Conservation (phyloP, 805 yeast species). For the Trichomonascus vanleenenianus region DNA sequence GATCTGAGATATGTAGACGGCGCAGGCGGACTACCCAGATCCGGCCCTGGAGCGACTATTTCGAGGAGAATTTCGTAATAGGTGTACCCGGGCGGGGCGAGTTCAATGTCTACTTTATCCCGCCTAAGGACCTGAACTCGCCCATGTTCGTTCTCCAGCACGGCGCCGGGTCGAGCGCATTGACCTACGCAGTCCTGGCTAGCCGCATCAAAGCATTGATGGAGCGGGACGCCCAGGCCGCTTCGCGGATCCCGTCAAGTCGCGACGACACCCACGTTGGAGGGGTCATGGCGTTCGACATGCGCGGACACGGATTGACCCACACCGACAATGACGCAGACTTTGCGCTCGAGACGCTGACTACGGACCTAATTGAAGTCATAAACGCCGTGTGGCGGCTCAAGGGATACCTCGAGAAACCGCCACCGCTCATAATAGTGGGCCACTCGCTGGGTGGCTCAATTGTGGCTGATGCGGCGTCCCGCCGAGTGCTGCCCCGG, state of each 20-base stretch:
- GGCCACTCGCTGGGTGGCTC: slow-evolving; percentile 97
- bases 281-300: slow-evolving; percentile 68
- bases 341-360: slow-evolving; percentile 44
- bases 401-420: slow-evolving; percentile 12
- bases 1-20: too few species aligned
- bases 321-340: slow-evolving; percentile 21
- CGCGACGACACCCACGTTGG: slow-evolving; percentile 28
- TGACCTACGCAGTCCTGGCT: slow-evolving; percentile 60
- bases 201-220: slow-evolving; percentile 27
- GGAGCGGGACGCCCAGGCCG: slow-evolving; percentile 14
- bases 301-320: slow-evolving; percentile 77
- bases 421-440: slow-evolving; percentile 42
- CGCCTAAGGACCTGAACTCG: slow-evolving; percentile 36
- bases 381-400: slow-evolving; percentile 33
- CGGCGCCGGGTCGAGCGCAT: slow-evolving; percentile 89
- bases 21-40: not conserved
- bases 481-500: slow-evolving; percentile 3
- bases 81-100: slow-evolving; percentile 14
- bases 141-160: slow-evolving; percentile 77
- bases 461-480: slow-evolving; percentile 51
- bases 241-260: not conserved
- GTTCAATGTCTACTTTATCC: slow-evolving; percentile 51
- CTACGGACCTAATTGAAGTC: slow-evolving; percentile 49
- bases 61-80: slow-evolving; percentile 24
- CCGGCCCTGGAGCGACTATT: slow-evolving; percentile 30